Base-by-base conservation (phyloP, 2,329 filamentous ascomycete species). In the Claviceps spartinae region DNA sequence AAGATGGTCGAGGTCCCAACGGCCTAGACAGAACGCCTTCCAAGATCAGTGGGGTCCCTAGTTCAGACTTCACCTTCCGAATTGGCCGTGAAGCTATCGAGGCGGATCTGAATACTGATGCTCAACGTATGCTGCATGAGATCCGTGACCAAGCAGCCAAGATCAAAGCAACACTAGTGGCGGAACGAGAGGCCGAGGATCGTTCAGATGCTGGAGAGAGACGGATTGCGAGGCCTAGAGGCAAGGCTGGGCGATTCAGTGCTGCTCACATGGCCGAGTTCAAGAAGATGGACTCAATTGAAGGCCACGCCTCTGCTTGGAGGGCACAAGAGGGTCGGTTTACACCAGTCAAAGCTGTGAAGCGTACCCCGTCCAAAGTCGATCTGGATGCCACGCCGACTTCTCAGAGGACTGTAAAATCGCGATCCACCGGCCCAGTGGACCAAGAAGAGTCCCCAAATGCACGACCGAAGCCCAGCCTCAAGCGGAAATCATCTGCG, bases 231-330 rank as follows among this genome's bases (percentile, higher is more conserved):
- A 81, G 81, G 58, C 81, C 90, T 13, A 94, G 84, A 69, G 83
- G 87, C 59, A 90, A 84, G 65, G 77, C 81, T 49, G 73, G 82
- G 48, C 83, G 91, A 46, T 97, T 84, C 69, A 95, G 88, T 64
- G 84, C 88, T 56, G 82, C 80, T 40, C 91, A 97, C 65, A 85
- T 87, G 79, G 82, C 83, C 48, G 80, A 91, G 62, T 96, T 97
- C 71, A 88, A 88, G 69, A 97, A 95, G 74, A 96, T 97, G 91
- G 89, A 95, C 65, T 96, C 90, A 2, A 96, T 97, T 62, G 87
- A 82, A 44, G 83, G 83, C 56, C 90, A 96, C 64, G 76, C 88
- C 8, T 95, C 90, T 11, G 79, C 84, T 16, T 93, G 83, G 71
- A 77, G 87, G 55, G 76, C 77, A 22, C 74, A 78, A 54, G 68